Conservation (phyloP, 1,139 yeast species). For the Dujonia santamariae region DNA sequence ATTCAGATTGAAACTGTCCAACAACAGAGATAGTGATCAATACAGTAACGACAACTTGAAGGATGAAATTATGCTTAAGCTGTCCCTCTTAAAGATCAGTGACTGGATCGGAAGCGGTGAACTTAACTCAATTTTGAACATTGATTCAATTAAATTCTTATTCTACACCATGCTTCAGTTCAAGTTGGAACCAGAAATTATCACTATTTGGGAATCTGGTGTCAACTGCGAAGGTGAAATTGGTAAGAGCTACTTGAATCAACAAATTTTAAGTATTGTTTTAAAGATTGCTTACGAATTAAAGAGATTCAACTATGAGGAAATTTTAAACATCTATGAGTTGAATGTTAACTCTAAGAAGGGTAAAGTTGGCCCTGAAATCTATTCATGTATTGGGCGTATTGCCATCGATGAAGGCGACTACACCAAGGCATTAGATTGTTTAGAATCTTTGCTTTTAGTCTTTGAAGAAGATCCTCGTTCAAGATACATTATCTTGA, state of each 20-base stretch:
- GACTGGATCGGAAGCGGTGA: slow-evolving; percentile 33
- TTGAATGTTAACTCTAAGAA: slow-evolving; percentile 23
- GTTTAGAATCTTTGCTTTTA: slow-evolving; percentile 35
- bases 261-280: slow-evolving; percentile 66
- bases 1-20: slow-evolving; percentile 26
- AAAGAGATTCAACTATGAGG: slow-evolving; percentile 61
- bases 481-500: slow-evolving; percentile 16
- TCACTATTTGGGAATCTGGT: slow-evolving; percentile 44
- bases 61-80: slow-evolving; percentile 30
- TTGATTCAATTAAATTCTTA: slow-evolving; percentile 19
- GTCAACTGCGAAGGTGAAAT: slow-evolving; percentile 19
- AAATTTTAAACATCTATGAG: slow-evolving; percentile 38
- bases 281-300: slow-evolving; percentile 65
- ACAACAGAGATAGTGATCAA: slow-evolving; percentile 42
- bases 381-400: slow-evolving; percentile 36
- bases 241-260: slow-evolving; percentile 36
- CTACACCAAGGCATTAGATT: slow-evolving; percentile 38
- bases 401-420: slow-evolving; percentile 40
- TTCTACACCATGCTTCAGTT: slow-evolving; percentile 37
- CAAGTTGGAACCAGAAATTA: slow-evolving; percentile 31
- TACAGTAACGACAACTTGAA: slow-evolving; percentile 21
- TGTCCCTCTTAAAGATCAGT: slow-evolving; percentile 32
- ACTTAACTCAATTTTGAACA: slow-evolving; percentile 22
- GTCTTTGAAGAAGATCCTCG: slow-evolving; percentile 17
- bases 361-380: slow-evolving; percentile 3